Conservation (phyloP, 2,329 filamentous ascomycete species). For the Fusarium duplospermum region DNA sequence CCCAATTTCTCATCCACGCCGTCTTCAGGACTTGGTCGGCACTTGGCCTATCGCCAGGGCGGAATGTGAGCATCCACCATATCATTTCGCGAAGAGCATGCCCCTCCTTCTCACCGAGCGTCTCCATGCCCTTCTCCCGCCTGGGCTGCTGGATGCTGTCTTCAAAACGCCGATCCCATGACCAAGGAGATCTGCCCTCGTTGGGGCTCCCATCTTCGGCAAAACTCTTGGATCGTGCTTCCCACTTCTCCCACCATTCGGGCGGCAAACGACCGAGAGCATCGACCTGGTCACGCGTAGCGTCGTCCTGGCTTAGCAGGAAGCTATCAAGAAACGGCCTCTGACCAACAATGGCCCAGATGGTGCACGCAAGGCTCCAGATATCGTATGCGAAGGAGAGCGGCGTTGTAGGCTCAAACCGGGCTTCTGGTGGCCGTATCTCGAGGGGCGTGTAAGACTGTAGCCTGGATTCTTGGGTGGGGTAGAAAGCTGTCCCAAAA, state of each 20-base stretch:
- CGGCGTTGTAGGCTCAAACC: conserved; percentile 48
- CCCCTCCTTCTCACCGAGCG: neutral
- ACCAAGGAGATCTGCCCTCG: neutral
- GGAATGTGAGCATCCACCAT: conserved; percentile 14
- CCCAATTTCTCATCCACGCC: conserved; percentile 10
- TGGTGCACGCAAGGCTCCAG: conserved; percentile 53
- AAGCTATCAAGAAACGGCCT: conserved; percentile 20
- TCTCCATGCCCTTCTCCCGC: neutral
- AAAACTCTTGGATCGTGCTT: conserved; percentile 15
- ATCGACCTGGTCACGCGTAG: conserved; percentile 31
- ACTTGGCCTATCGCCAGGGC: conserved; percentile 7
- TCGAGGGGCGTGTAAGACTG: conserved; percentile 46
- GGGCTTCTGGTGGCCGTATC: conserved; percentile 48
- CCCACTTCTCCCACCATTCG: conserved; percentile 33
- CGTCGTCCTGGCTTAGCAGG: conserved; percentile 11
- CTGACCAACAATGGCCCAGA: conserved; percentile 50
- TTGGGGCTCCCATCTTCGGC: conserved; percentile 3
- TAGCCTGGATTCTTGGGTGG: conserved; percentile 30
- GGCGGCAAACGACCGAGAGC: conserved; percentile 24
- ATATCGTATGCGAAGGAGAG: conserved; percentile 52
- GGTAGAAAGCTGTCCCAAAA: conserved; percentile 51
- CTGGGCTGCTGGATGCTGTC: conserved; percentile 8
- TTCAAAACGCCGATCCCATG: conserved; percentile 6
- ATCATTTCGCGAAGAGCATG: conserved; percentile 14
- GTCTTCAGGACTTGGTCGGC: conserved; percentile 4